These are phyloP conservation scores for Solanum appendiculatum DNA, from an alignment of 257 asterid genomes.

Conservation along the genomic window DNA sequence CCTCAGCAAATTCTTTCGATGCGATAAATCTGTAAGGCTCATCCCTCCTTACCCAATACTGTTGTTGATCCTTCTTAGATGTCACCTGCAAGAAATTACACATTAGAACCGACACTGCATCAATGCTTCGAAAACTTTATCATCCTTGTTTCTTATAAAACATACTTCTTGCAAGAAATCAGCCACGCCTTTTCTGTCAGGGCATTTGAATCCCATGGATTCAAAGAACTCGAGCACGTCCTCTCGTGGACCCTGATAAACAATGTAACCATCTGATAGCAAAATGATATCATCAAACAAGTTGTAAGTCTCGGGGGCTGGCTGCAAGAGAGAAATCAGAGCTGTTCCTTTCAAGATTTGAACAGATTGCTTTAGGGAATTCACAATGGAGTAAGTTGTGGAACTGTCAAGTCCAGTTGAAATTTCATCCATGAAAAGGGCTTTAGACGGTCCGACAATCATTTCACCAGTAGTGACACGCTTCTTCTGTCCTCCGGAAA, in stretches of 20 bases:
- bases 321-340: constrained; percentile 31
- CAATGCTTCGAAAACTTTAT: background rate
- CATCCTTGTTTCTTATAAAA: background rate
- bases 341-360: constrained; percentile 29
- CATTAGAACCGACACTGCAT: background rate
- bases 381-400: constrained; percentile 31
- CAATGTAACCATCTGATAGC: constrained; percentile 19
- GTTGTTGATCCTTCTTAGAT: constrained; percentile 41
- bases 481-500: constrained; percentile 35
- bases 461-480: constrained; percentile 39
- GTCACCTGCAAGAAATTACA: constrained; percentile 24
- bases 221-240: constrained; percentile 21
- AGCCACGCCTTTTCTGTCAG: constrained; percentile 31
- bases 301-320: constrained; percentile 35
- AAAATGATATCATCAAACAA: constrained; percentile 30
- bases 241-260: constrained; percentile 33
- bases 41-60: constrained; percentile 33
- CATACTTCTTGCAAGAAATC: constrained; percentile 38
- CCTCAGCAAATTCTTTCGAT: constrained; percentile 38
- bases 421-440: constrained; percentile 32
- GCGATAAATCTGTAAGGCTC: constrained; percentile 35
- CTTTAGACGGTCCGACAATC: constrained; percentile 33
- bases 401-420: constrained; percentile 41
- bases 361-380: constrained; percentile 23
- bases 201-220: constrained; percentile 35